Evolutionary conservation across 139 green algal species (phyloP).

Genomic region (Micractinium conductrix): DNA sequence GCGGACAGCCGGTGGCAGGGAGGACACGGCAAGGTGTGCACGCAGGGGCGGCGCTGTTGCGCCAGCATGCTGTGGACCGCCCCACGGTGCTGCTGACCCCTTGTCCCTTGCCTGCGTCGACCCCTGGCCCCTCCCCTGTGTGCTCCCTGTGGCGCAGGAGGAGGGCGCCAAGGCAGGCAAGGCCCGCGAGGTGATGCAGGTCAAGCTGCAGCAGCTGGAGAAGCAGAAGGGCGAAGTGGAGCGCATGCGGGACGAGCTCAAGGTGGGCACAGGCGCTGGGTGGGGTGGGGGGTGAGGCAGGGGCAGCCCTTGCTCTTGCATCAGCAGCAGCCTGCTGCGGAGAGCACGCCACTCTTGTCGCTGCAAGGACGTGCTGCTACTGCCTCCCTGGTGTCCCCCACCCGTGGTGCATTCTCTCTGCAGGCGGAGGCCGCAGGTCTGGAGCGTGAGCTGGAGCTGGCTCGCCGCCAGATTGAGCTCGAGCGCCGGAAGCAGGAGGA

Average conservation of each 20-base stretch:
- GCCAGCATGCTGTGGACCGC: conserved; percentile 40
- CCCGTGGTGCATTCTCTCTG: too few species aligned
- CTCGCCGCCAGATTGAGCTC: conserved; percentile 39
- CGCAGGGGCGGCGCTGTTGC: neutral
- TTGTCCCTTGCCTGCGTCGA: too few species aligned
- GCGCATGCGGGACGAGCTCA: conserved; percentile 62
- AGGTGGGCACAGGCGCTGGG: conserved; percentile 27
- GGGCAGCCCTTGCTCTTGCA: neutral
- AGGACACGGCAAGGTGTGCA: neutral
- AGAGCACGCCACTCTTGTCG: neutral
- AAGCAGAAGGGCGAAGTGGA: conserved; percentile 65
- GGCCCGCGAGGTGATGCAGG: conserved; percentile 63
- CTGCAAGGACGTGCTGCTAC: neutral
- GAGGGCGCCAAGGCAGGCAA: conserved; percentile 78
- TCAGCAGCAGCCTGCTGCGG: neutral
- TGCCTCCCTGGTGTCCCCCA: too few species aligned
- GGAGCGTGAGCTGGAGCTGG: conserved; percentile 62
- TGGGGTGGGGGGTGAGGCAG: neutral
- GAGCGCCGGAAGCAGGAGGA: conserved; percentile 86
- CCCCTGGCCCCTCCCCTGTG: too few species aligned
- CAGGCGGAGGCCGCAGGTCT: conserved; percentile 47
- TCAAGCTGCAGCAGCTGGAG: conserved; percentile 70
- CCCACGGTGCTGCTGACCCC: too few species aligned
- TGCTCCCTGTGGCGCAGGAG: conserved; percentile 28
- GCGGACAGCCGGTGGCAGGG: neutral